These are phyloP conservation scores for Circinella minor DNA, from an alignment of 371 early-diverging fungal species.

Conservation along the genomic window DNA sequence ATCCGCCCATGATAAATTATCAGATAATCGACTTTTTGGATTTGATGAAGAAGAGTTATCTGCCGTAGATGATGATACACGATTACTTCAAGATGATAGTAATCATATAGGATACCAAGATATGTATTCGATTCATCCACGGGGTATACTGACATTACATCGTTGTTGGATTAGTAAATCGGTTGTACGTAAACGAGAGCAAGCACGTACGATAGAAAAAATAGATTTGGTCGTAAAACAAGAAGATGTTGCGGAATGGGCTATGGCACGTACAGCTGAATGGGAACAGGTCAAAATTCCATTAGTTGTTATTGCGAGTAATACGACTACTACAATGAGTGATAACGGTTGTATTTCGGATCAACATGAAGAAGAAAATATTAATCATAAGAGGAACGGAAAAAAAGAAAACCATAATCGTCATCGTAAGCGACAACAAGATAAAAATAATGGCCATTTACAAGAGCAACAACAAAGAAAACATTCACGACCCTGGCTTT, in stretches of 20 bases:
- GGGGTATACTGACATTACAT: slow-evolving; percentile 61
- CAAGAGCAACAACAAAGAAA: not conserved
- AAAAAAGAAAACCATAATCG: too few relatives aligned
- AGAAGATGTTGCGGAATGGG: slow-evolving; percentile 69
- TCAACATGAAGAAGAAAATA: not conserved
- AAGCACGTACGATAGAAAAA: slow-evolving; percentile 55
- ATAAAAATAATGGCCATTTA: not conserved
- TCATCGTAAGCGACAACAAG: not conserved
- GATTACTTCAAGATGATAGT: slow-evolving; percentile 44
- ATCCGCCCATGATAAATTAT: slow-evolving; percentile 30
- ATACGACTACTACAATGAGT: not conserved
- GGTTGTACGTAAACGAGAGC: slow-evolving; percentile 52
- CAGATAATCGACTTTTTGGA: slow-evolving; percentile 49
- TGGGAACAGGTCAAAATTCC: slow-evolving; percentile 51
- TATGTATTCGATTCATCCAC: slow-evolving; percentile 63
- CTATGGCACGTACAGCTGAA: slow-evolving; percentile 50
- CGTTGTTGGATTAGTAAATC: slow-evolving; percentile 64
- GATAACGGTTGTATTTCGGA: not conserved
- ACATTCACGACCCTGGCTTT: slow-evolving; percentile 42
- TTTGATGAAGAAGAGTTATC: slow-evolving; percentile 57
- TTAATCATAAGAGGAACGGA: not conserved
- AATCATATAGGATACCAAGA: slow-evolving; percentile 56
- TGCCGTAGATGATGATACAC: slow-evolving; percentile 30
- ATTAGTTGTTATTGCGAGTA: slow-evolving; percentile 13
- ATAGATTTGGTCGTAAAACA: slow-evolving; percentile 55